Percentiles rank a stretch among this genome's conserved stretches.
Evolutionary conservation across 768 basidiomycete genomes (phyloP).

Genomic region (Paxillus rubicundulus): DNA sequence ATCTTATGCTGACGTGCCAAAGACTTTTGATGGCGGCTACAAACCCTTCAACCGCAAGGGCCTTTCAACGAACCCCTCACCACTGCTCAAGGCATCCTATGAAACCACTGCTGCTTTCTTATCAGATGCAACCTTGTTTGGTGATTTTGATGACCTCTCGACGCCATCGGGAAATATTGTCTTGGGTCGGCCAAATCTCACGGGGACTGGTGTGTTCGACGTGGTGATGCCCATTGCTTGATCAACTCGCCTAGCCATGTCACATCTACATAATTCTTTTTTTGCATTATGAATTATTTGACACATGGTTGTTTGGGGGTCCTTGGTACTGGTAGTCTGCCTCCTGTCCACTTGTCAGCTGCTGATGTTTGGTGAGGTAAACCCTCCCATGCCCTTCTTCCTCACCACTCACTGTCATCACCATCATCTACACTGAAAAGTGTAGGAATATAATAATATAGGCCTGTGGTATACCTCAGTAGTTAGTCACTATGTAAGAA

Average conservation of each 20-base stretch:
- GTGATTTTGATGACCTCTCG: constrained; percentile 91
- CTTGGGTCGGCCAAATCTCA: constrained; percentile 77
- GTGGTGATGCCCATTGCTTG: constrained; percentile 55
- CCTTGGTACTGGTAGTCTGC: too few species aligned
- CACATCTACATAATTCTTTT: not conserved
- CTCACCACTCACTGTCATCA: too few species aligned
- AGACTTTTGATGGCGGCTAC: constrained; percentile 98
- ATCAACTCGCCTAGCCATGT: not conserved
- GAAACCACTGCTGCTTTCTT: constrained; percentile 94
- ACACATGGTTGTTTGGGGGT: too few species aligned
- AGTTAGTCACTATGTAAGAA: too few species aligned
- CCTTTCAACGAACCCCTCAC: constrained; percentile 90
- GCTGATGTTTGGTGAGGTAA: too few species aligned
- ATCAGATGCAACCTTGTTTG: constrained; percentile 90
- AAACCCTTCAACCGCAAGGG: constrained; percentile 98
- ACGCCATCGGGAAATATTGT: constrained; percentile 93
- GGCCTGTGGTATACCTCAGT: too few species aligned
- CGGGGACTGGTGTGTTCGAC: constrained; percentile 96
- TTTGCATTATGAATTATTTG: too few species aligned
- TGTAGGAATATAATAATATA: too few species aligned
- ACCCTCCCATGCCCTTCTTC: too few species aligned
- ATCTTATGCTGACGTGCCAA: not conserved
- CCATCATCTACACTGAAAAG: too few species aligned
- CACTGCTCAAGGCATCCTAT: constrained; percentile 94
- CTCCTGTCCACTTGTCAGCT: too few species aligned